phyloP scores from a whole-genome alignment of 306 rosid genomes.

The Fragaria vesca region DNA sequence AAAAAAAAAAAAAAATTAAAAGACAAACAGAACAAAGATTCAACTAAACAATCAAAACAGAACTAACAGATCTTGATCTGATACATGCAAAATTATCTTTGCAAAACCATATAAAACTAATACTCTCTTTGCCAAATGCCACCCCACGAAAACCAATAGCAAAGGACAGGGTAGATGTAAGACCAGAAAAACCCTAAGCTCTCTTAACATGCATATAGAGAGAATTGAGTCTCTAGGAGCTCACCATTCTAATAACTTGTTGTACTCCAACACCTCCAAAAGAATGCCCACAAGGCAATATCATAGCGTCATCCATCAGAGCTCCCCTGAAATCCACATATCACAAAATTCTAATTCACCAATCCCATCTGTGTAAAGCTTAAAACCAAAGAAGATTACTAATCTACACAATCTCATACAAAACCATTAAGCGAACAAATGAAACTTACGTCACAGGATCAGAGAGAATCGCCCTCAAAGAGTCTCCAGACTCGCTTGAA shows the following conservation, averaged over 20 bases:
- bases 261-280: constrained; percentile 87
- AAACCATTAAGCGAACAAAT: background rate
- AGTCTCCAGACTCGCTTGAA: constrained; percentile 72
- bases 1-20: constrained; percentile 24
- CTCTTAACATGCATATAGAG: constrained; percentile 23
- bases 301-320: constrained; percentile 98
- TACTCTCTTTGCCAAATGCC: background rate
- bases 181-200: background rate
- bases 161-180: background rate
- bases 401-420: background rate
- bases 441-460: constrained; percentile 88
- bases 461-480: constrained; percentile 76
- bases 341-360: background rate
- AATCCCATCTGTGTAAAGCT: background rate
- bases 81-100: background rate
- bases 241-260: constrained; percentile 85
- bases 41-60: background rate
- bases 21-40: constrained; percentile 1
- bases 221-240: constrained; percentile 43
- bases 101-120: background rate
- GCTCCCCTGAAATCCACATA: constrained; percentile 61
- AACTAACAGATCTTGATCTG: background rate
- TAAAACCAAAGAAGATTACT: background rate
- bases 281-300: constrained; percentile 99
- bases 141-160: background rate